Conservation (phyloP, 2,329 filamentous ascomycete species). For the Fusarium nisikadoi region DNA sequence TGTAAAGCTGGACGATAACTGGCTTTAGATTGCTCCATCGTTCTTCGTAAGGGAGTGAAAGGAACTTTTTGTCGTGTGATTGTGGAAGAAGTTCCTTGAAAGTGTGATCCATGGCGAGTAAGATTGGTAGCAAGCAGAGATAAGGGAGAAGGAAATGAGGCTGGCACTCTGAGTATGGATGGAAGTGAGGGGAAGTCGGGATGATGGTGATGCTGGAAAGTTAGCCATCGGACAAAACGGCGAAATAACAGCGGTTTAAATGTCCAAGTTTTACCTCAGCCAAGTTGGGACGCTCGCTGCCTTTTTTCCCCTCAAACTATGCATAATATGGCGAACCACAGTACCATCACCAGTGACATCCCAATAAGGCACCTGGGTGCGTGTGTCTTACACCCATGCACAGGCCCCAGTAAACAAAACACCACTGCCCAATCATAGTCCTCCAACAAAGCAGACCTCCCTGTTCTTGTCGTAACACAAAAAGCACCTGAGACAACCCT, state of each 20-base stretch:
- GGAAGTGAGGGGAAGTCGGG: too few species aligned
- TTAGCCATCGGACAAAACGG: neutral
- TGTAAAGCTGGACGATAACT: neutral
- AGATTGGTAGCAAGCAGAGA: rapidly evolving
- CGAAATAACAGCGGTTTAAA: neutral
- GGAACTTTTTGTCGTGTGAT: neutral
- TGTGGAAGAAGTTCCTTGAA: rapidly evolving
- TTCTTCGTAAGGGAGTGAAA: rapidly evolving
- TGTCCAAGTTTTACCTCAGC: neutral
- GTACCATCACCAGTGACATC: rapidly evolving
- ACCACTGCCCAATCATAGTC: neutral
- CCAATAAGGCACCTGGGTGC: neutral
- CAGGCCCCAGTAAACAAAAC: neutral
- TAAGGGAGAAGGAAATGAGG: neutral
- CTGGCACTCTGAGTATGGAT: too few species aligned
- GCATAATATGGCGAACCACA: neutral
- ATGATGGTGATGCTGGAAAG: neutral
- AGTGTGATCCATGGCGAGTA: neutral
- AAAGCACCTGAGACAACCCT: neutral
- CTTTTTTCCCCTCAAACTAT: neutral
- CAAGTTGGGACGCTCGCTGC: neutral
- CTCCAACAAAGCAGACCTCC: neutral
- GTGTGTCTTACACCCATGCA: neutral
- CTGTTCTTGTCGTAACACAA: neutral
- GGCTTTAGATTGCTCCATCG: neutral